These are phyloP conservation scores for Tylopilus orsonianus DNA, from an alignment of 1,284 basidiomycete genomes.

Conservation along the genomic window DNA sequence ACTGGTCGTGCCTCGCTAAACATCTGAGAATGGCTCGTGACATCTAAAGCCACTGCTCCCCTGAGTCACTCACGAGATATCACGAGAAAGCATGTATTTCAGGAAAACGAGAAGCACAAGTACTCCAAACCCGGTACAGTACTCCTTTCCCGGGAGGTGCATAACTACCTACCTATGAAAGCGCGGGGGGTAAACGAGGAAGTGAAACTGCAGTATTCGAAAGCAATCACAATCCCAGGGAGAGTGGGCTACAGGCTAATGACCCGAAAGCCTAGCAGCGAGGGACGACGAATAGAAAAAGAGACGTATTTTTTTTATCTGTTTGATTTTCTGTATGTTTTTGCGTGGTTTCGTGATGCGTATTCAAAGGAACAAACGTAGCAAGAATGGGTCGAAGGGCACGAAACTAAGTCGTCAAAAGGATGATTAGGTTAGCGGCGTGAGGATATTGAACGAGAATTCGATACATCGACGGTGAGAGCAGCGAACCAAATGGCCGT, in stretches of 20 bases:
- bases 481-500: constrained; percentile 26
- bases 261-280: constrained; percentile 32
- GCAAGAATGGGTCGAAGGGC: constrained; percentile 37
- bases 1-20: background rate
- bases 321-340: constrained; percentile 49
- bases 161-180: constrained; percentile 47
- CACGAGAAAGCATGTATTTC: constrained; percentile 3
- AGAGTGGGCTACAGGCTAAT: constrained; percentile 13
- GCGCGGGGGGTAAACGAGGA: constrained; percentile 26
- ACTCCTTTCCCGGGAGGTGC: constrained; percentile 23
- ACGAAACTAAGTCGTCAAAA: constrained; percentile 34
- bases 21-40: background rate
- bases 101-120: constrained; percentile 9
- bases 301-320: constrained; percentile 46
- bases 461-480: constrained; percentile 35
- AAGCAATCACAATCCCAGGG: constrained; percentile 16
- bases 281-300: constrained; percentile 21
- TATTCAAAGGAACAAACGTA: constrained; percentile 36
- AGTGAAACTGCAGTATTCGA: constrained; percentile 23
- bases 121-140: constrained; percentile 26
- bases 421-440: constrained; percentile 37
- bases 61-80: background rate
- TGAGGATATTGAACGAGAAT: constrained; percentile 34
- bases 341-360: constrained; percentile 41
- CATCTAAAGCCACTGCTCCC: too few species aligned